These are phyloP conservation scores for Penicillium sp. DNA, from an alignment of 2,329 filamentous ascomycete genomes.

Conservation along the genomic window DNA sequence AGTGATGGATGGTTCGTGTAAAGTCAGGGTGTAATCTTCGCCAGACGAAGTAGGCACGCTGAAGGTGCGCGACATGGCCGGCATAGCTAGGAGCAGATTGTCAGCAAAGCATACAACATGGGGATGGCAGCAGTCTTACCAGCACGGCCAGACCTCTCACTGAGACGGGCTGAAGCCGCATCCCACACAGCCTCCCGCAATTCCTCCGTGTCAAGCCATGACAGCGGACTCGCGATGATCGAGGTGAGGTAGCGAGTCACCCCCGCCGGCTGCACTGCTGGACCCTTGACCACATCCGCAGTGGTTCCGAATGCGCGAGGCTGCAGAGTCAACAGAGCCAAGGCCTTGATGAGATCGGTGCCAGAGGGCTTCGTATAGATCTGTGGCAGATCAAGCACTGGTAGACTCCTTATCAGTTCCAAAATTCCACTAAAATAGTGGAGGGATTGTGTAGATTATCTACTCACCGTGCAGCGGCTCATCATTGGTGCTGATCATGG, in stretches of 20 bases:
- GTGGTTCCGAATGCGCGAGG: slow-evolving; percentile 50
- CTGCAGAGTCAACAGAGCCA: slow-evolving; percentile 62
- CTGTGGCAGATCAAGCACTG: slow-evolving; percentile 73
- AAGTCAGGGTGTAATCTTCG: slow-evolving; percentile 58
- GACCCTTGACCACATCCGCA: slow-evolving; percentile 26
- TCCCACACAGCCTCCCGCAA: slow-evolving; percentile 58
- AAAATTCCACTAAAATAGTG: slow-evolving; percentile 16
- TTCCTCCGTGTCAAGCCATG: slow-evolving; percentile 45
- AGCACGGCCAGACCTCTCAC: slow-evolving; percentile 77
- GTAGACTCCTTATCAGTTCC: slow-evolving; percentile 30
- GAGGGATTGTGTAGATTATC: slow-evolving; percentile 9
- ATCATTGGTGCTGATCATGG: slow-evolving; percentile 36
- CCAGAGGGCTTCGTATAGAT: slow-evolving; percentile 71
- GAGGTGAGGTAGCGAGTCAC: slow-evolving; percentile 45
- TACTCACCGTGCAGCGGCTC: slow-evolving; percentile 39
- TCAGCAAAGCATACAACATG: slow-evolving; percentile 10
- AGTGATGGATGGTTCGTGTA: slow-evolving; percentile 82
- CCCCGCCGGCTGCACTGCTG: slow-evolving; percentile 38
- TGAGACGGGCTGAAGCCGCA: slow-evolving; percentile 70
- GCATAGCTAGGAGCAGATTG: slow-evolving; percentile 49
- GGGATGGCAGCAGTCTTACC: slow-evolving; percentile 40
- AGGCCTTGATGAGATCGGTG: slow-evolving; percentile 57
- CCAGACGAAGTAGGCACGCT: slow-evolving; percentile 47
- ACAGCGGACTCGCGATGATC: slow-evolving; percentile 44
- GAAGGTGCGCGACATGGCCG: slow-evolving; percentile 59